Evolutionary conservation across 2,329 filamentous ascomycete genomes (phyloP).

Genomic region (Claviceps pazoutovae): DNA sequence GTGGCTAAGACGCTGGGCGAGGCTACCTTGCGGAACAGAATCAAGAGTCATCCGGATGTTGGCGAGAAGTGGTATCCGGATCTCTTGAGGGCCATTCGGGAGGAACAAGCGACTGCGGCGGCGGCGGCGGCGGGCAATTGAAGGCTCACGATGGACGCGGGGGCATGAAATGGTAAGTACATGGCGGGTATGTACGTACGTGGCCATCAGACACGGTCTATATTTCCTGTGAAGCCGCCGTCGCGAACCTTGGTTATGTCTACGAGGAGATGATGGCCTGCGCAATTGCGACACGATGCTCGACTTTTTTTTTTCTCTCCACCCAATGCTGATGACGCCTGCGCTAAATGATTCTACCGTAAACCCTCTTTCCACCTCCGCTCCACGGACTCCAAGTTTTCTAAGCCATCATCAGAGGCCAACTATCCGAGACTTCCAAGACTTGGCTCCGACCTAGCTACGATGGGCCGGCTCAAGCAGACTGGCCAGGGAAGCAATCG

Average conservation of each 20-base stretch:
- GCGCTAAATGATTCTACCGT: conserved; percentile 3
- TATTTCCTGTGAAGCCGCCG: not conserved
- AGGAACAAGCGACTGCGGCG: conserved; percentile 34
- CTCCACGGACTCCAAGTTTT: not conserved
- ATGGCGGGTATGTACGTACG: not conserved
- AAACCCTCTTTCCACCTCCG: conserved; percentile 2
- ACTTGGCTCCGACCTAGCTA: too few species aligned
- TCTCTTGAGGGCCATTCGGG: conserved; percentile 41
- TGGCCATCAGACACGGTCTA: not conserved
- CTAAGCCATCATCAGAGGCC: too few species aligned
- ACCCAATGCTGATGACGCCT: conserved; percentile 3
- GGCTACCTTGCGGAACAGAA: conserved; percentile 68
- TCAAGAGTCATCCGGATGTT: conserved; percentile 81
- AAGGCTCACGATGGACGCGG: conserved; percentile 14
- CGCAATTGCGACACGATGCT: too few species aligned
- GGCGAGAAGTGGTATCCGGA: conserved; percentile 69
- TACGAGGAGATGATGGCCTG: not conserved
- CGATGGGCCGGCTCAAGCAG: not conserved
- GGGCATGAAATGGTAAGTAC: conserved; percentile 7
- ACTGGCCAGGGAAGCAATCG: conserved; percentile 54
- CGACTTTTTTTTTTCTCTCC: not conserved
- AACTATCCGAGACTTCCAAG: not conserved
- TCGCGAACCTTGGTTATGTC: not conserved
- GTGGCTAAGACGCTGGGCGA: conserved; percentile 59
- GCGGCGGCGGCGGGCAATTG: conserved; percentile 8